Percentiles rank a stretch among this genome's conserved stretches.
phyloP scores from a whole-genome alignment of 192 early-diverging fungal species.

The Jimgerdemannia flammicorona region DNA sequence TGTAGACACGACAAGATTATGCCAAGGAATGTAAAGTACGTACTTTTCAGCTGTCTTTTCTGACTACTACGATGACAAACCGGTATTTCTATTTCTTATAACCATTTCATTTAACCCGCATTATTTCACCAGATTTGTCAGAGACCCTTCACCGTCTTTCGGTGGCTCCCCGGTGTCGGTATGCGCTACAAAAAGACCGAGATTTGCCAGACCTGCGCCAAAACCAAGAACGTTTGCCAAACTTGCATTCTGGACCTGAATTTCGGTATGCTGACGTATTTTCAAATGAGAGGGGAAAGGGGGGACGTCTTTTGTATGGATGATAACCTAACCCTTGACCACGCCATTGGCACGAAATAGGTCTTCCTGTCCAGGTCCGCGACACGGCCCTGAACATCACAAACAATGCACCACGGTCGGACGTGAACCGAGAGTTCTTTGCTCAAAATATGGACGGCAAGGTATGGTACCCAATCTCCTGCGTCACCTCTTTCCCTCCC shows the following conservation, averaged over 20 bases:
- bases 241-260: constrained; percentile 97
- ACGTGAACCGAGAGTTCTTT: constrained; percentile 88
- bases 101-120: neutral
- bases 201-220: constrained; percentile 96
- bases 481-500: neutral
- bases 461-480: constrained; percentile 21
- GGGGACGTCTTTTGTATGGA: neutral
- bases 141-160: constrained; percentile 93
- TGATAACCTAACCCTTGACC: neutral
- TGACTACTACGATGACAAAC: too few species aligned
- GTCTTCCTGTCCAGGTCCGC: constrained; percentile 89
- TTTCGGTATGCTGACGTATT: constrained; percentile 45
- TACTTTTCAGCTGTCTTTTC: too few species aligned
- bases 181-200: constrained; percentile 99
- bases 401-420: constrained; percentile 73
- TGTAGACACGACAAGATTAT: constrained; percentile 61
- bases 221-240: constrained; percentile 98
- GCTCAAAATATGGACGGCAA: constrained; percentile 74
- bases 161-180: constrained; percentile 92
- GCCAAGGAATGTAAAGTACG: constrained; percentile 76
- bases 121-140: constrained; percentile 59
- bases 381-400: constrained; percentile 80
- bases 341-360: constrained; percentile 19
- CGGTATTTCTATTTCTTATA: too few species aligned
- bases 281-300: too few species aligned